phyloP scores from a whole-genome alignment of 2,329 filamentous ascomycete genomes.

The Pseudocercospora vitis region DNA sequence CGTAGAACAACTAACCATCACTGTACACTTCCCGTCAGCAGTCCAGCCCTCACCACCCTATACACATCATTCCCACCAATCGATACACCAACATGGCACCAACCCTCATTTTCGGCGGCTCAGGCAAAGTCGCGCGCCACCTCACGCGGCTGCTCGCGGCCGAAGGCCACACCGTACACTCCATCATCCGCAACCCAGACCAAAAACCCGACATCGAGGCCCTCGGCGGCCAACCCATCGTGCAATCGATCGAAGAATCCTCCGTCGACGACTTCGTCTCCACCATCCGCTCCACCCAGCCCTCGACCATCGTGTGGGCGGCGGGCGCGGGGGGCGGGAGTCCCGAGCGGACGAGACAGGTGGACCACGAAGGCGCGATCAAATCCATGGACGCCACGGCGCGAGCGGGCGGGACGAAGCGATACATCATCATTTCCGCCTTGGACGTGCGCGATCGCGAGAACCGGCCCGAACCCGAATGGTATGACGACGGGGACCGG shows the following conservation, averaged over 20 bases:
- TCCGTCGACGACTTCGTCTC: conserved; percentile 41
- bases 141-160: conserved; percentile 35
- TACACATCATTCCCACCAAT: not conserved
- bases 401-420: conserved; percentile 53
- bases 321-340: conserved; percentile 41
- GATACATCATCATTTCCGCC: conserved; percentile 67
- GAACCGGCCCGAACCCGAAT: conserved; percentile 42
- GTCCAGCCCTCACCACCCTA: not conserved
- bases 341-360: conserved; percentile 56
- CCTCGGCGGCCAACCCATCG: conserved; percentile 46
- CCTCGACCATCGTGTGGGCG: conserved; percentile 39
- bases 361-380: conserved; percentile 65
- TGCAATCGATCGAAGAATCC: conserved; percentile 46
- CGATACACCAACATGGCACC: conserved; percentile 20
- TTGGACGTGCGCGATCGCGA: conserved; percentile 53
- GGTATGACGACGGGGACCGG: conserved; percentile 46
- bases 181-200: conserved; percentile 32
- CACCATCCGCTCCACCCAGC: conserved; percentile 39
- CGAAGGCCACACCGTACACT: conserved; percentile 35
- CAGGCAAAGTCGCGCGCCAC: conserved; percentile 40
- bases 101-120: conserved; percentile 40
- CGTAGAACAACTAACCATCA: not conserved
- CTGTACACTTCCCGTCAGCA: not conserved
- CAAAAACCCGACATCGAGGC: conserved; percentile 41
- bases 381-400: conserved; percentile 63